Conservation (phyloP, 2,329 filamentous ascomycete genomes). For the Lasiodiplodia sp. region DNA sequence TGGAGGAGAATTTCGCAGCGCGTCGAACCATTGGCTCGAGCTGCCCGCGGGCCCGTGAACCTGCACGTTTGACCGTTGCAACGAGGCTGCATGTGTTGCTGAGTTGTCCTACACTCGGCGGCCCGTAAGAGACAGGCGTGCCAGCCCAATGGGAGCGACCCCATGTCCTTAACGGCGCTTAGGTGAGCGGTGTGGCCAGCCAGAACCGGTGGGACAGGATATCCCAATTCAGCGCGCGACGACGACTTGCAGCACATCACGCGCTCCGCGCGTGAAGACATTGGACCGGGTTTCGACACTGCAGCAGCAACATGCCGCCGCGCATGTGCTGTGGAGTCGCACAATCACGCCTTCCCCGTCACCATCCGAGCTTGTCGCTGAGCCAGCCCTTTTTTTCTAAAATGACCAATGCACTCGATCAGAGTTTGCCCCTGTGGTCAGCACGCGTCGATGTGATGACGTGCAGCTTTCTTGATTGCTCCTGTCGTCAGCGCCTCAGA, state of each 20-base stretch:
- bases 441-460: conserved; percentile 16
- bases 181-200: conserved; percentile 13
- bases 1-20: background rate
- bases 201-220: conserved; percentile 9
- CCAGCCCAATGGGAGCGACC: conserved; percentile 4
- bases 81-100: conserved; percentile 11
- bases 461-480: conserved; percentile 21
- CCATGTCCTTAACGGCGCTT: conserved; percentile 23
- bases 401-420: conserved; percentile 7
- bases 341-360: background rate
- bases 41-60: background rate
- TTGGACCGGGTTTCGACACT: conserved; percentile 16
- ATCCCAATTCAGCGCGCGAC: background rate
- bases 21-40: conserved; percentile 17
- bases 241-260: conserved; percentile 15
- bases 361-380: background rate
- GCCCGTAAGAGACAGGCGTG: conserved; percentile 5
- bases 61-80: background rate
- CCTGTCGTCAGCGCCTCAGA: conserved; percentile 24
- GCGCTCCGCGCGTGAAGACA: conserved; percentile 18
- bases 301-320: conserved; percentile 1
- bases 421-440: conserved; percentile 9
- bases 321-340: conserved; percentile 9
- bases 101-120: conserved; percentile 20
- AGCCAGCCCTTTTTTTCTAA: background rate